These are phyloP conservation scores for Cystobasidium slooffiae DNA, from an alignment of 1,284 basidiomycete species.

Conservation along the genomic window DNA sequence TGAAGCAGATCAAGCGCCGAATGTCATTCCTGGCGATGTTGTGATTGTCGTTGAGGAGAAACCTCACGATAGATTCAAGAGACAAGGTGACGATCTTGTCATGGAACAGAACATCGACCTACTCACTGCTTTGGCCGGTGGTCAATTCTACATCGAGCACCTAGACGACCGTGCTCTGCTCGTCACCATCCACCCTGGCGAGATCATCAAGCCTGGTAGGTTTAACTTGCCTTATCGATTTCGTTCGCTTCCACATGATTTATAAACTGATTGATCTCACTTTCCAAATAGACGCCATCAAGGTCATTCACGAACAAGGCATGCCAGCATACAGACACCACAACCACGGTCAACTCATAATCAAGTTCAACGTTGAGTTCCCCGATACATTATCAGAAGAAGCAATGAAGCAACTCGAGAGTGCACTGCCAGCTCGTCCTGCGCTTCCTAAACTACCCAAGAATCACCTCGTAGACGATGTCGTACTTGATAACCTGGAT, in stretches of 20 bases:
- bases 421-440: constrained; percentile 80
- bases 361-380: constrained; percentile 87
- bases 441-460: constrained; percentile 72
- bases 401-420: constrained; percentile 76
- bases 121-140: constrained; percentile 90
- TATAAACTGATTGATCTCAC: neutral
- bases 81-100: constrained; percentile 90
- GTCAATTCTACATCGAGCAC: constrained; percentile 87
- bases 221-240: constrained; percentile 28
- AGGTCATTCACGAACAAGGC: constrained; percentile 90
- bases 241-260: neutral
- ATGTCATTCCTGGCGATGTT: constrained; percentile 89
- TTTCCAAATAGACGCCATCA: constrained; percentile 68
- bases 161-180: constrained; percentile 88
- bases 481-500: constrained; percentile 79
- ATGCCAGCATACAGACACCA: constrained; percentile 99
- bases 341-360: constrained; percentile 90
- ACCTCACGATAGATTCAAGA: constrained; percentile 85
- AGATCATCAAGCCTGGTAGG: constrained; percentile 90
- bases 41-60: constrained; percentile 97
- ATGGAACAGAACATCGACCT: constrained; percentile 89
- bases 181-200: constrained; percentile 84
- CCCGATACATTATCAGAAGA: constrained; percentile 77
- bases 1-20: constrained; percentile 95
- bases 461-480: constrained; percentile 77